Base-by-base conservation (phyloP, 306 rosid genomes). In the Citrullus mucosospermus region DNA sequence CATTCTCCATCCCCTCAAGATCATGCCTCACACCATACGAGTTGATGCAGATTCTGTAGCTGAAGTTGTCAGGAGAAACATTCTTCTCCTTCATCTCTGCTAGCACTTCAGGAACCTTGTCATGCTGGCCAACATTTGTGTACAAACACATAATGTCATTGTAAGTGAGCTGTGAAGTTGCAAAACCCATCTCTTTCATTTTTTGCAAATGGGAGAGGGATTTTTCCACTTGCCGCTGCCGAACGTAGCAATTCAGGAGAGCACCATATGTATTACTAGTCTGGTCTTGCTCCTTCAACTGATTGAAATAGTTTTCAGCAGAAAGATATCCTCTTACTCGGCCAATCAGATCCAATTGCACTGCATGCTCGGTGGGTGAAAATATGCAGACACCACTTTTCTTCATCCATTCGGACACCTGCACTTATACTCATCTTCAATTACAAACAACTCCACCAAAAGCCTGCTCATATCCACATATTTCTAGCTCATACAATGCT, bases 401-500 rank as follows among this genome's bases (percentile, higher is more conserved):
- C 32, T 83, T 81, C 98, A 92, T 92, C 98, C 97, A 92, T 81
- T 92, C 92, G 39, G 95, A 95, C 57, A 92, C 85, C 98, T 95
- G 87, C 85, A 78, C 75, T 44, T 5, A 73, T 17, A 51, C 44
- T 9, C 8, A 73, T 51, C 43, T 30, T 48, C 60, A 72, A 28
- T 48, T 51, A 73, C 61, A 48, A 30, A 50, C 51, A 48, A 73
- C 25, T 15, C 44, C 25, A 14, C 28, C 14, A 30, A 15, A 6
- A 30, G 17, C 2, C 15, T 30, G 43, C 50, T 30, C 46, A 54
- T 53, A 53, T 9, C 62, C 62, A 51, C 63, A 17, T 18, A 53
- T n/a, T 73, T 72, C 22, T 30, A 72, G 59, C 61, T 72, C 38
- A 72, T 8, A 51, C 50, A 9, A 48, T 50, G 59, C 25, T 50